Conservation (phyloP, 2,329 filamentous ascomycete species). For the Sporothrix luriei region DNA sequence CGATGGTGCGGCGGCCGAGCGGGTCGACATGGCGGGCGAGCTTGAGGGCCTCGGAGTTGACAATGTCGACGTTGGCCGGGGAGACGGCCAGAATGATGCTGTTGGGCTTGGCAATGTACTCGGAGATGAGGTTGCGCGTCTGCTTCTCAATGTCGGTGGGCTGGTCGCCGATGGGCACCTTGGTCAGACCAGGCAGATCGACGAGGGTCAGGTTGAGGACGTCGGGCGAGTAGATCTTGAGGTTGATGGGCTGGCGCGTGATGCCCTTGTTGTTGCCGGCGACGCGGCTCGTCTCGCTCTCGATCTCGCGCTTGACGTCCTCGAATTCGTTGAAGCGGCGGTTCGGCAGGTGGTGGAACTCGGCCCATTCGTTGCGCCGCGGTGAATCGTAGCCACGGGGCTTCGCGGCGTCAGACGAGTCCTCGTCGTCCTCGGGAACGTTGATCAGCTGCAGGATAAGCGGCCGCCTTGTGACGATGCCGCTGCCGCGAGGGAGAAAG, state of each 20-base stretch:
- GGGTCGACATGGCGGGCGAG: constrained; percentile 95
- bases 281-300: constrained; percentile 93
- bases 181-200: constrained; percentile 93
- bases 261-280: constrained; percentile 96
- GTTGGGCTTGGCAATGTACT: constrained; percentile 98
- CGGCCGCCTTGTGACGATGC: constrained; percentile 91
- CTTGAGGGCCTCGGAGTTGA: constrained; percentile 97
- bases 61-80: constrained; percentile 94
- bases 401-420: constrained; percentile 48
- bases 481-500: constrained; percentile 92
- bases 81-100: constrained; percentile 97
- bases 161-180: constrained; percentile 52
- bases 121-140: constrained; percentile 96
- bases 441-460: constrained; percentile 99
- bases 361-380: constrained; percentile 75
- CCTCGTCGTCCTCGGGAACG: constrained; percentile 73
- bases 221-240: constrained; percentile 97
- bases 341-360: constrained; percentile 95
- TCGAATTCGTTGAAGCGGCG: constrained; percentile 98
- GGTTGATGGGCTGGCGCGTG: constrained; percentile 93
- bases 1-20: constrained; percentile 95
- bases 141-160: constrained; percentile 58
- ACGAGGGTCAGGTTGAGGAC: constrained; percentile 96
- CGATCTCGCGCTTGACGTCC: constrained; percentile 97
- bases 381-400: constrained; percentile 71